Percentiles rank a stretch among this genome's conserved stretches.
Conservation (phyloP, 1,284 basidiomycete genomes). For the Salmacisia buchloeana region DNA sequence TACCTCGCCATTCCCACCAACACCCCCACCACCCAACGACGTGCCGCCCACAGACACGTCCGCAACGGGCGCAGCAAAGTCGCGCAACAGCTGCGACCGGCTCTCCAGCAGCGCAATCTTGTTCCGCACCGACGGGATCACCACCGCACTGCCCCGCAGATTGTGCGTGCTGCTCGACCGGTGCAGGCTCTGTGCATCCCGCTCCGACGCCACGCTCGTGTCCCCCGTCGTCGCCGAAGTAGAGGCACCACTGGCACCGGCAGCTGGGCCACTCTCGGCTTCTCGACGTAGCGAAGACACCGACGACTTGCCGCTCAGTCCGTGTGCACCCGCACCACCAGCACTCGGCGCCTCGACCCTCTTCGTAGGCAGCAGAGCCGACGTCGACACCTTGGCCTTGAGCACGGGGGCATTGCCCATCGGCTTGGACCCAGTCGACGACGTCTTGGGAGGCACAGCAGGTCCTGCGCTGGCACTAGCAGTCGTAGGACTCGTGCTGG, state of each 20-base stretch:
- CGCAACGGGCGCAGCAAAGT: neutral
- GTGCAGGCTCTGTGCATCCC: neutral
- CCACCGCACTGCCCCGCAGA: conserved; percentile 24
- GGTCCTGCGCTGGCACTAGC: neutral
- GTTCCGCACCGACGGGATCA: conserved; percentile 41
- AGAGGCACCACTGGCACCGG: neutral
- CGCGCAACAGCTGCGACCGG: conserved; percentile 10
- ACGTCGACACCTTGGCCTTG: neutral
- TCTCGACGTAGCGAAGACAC: too few species aligned
- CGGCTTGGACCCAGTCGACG: neutral
- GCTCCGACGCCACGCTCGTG: neutral
- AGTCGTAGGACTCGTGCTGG: too few species aligned
- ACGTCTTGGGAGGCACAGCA: neutral
- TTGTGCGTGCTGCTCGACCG: conserved; percentile 21
- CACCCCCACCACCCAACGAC: neutral
- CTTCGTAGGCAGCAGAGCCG: neutral
- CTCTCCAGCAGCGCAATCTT: conserved; percentile 43
- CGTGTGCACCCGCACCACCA: neutral
- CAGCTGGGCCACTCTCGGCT: too few species aligned
- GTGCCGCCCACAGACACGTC: neutral
- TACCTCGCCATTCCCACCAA: neutral
- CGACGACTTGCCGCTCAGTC: neutral
- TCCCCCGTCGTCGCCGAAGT: neutral
- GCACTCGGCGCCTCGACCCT: too few species aligned
- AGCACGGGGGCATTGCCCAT: neutral